Evolutionary conservation across 1,139 yeast species (phyloP).

Genomic region (Casaregolazyma lundiana): DNA sequence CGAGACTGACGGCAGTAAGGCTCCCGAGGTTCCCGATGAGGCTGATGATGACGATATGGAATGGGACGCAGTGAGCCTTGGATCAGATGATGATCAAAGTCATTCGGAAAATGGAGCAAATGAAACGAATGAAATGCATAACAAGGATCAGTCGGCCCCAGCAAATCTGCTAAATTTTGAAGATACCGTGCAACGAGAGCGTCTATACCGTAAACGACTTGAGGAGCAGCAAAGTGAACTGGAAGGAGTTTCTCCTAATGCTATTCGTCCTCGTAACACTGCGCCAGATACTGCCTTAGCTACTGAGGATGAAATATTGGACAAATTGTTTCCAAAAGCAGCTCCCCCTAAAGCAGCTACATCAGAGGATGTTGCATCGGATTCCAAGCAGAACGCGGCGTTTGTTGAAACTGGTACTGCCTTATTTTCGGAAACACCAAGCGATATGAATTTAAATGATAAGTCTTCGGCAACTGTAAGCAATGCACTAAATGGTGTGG

Average conservation of each 20-base stretch:
- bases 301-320: constrained; percentile 7
- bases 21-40: constrained; percentile 14
- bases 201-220: constrained; percentile 22
- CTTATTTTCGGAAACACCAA: constrained; percentile 20
- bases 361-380: neutral
- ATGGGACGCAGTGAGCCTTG: constrained; percentile 15
- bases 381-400: neutral
- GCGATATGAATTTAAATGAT: constrained; percentile 15
- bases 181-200: constrained; percentile 24
- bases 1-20: neutral
- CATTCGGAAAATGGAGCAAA: neutral
- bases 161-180: constrained; percentile 27
- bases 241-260: neutral
- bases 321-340: constrained; percentile 4
- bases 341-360: neutral
- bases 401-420: constrained; percentile 9
- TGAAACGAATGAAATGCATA: too few relatives aligned
- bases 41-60: constrained; percentile 11
- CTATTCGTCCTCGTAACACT: neutral
- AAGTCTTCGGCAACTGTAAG: constrained; percentile 9
- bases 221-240: neutral
- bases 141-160: neutral
- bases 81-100: neutral
- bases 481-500: neutral
- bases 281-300: constrained; percentile 1